A percentile compares a stretch with the other conserved stretches of the same genome.
These are phyloP conservation scores for Diospyros kaki DNA, from an alignment of 148 eudicot species.

Conservation along the genomic window DNA sequence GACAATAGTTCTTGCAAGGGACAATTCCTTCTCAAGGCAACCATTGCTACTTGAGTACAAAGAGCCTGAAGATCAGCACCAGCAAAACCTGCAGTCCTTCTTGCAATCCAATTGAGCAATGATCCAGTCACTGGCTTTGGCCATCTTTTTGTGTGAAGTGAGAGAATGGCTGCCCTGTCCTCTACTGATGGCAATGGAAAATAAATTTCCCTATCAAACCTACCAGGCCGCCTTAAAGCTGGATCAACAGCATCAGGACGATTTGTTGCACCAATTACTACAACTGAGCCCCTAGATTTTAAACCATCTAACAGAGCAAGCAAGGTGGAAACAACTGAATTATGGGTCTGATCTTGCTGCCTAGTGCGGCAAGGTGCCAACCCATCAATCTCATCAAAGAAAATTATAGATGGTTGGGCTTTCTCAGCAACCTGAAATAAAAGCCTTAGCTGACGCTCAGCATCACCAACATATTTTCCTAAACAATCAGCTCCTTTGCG, in stretches of 20 bases:
- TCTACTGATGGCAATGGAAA: slow-evolving; percentile 78
- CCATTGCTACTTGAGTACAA: slow-evolving; percentile 88
- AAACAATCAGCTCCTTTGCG: slow-evolving; percentile 98
- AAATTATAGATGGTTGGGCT: slow-evolving; percentile 91
- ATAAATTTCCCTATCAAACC: slow-evolving; percentile 95
- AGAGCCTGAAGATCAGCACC: slow-evolving; percentile 99
- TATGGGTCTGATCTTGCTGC: slow-evolving; percentile 98
- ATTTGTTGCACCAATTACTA: slow-evolving; percentile 98
- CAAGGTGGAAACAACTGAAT: slow-evolving; percentile 95
- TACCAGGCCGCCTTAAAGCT: slow-evolving; percentile 93
- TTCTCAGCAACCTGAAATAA: slow-evolving; percentile 95
- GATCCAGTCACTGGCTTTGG: slow-evolving; percentile 80
- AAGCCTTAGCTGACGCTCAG: slow-evolving; percentile 97
- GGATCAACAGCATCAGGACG: slow-evolving; percentile 98
- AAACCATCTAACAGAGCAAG: slow-evolving; percentile 94
- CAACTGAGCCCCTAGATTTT: slow-evolving; percentile 92
- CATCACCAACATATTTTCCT: slow-evolving; percentile 99
- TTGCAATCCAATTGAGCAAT: slow-evolving; percentile 67
- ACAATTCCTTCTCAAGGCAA: slow-evolving; percentile 71
- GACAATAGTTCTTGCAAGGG: slow-evolving; percentile 65
- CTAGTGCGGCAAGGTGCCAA: slow-evolving; percentile 91
- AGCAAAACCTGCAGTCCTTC: slow-evolving; percentile 84
- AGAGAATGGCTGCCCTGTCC: slow-evolving; percentile 88
- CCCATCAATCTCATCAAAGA: slow-evolving; percentile 98
- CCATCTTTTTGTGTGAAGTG: slow-evolving; percentile 87